Percentiles rank a stretch among this genome's conserved stretches.
These are phyloP conservation scores for Cucurbita ficifolia DNA, from an alignment of 306 rosid genomes.

Conservation along the genomic window DNA sequence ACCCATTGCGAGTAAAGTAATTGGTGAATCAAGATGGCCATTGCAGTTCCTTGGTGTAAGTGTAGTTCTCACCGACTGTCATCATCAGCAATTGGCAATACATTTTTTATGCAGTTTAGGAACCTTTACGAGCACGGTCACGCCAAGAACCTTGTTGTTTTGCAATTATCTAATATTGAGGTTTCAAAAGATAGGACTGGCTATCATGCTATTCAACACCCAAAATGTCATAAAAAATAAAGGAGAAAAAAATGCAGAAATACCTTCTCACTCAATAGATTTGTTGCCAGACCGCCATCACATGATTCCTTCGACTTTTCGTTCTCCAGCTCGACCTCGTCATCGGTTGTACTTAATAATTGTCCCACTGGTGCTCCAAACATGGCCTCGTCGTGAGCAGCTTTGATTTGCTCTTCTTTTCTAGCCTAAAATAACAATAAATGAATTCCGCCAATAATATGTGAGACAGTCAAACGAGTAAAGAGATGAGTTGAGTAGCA, in stretches of 20 bases:
- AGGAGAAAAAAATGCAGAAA: not conserved
- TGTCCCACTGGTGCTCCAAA: slow-evolving; percentile 43
- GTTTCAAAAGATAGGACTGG: not conserved
- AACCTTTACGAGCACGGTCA: slow-evolving; percentile 48
- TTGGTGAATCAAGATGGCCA: not conserved
- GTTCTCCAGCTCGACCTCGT: slow-evolving; percentile 40
- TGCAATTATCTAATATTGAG: slow-evolving; percentile 51
- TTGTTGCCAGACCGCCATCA: slow-evolving; percentile 29
- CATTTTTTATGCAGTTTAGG: not conserved
- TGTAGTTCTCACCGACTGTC: not conserved
- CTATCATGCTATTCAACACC: not conserved
- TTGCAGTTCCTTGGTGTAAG: not conserved
- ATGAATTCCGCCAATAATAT: not conserved
- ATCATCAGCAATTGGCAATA: not conserved
- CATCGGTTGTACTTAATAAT: slow-evolving; percentile 24
- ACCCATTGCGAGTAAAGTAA: not conserved
- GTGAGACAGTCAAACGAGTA: not conserved
- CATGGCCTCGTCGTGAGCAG: slow-evolving; percentile 93
- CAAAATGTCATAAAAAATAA: not conserved
- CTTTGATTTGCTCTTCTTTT: slow-evolving; percentile 62
- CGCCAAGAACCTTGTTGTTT: slow-evolving; percentile 87
- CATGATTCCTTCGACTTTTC: slow-evolving; percentile 18
- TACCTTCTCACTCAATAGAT: slow-evolving; percentile 74
- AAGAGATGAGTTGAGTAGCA: not conserved
- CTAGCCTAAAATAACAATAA: slow-evolving; percentile 31